These are phyloP conservation scores for Rhytidiadelphus loreus DNA, from an alignment of 225 moss, liverwort and hornwort genomes.

Conservation along the genomic window DNA sequence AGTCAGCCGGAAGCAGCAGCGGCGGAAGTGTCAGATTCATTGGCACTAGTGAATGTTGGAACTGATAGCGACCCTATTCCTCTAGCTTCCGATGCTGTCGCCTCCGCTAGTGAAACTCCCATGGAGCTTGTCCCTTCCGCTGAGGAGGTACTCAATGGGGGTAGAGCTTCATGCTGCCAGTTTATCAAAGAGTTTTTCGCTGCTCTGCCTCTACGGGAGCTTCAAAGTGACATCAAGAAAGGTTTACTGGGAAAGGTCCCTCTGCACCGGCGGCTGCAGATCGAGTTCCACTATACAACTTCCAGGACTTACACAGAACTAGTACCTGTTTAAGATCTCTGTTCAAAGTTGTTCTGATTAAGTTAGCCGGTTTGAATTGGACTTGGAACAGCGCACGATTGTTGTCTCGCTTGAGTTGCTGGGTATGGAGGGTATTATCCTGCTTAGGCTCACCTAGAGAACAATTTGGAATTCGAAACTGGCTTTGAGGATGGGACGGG, in stretches of 20 bases:
- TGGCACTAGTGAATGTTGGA: constrained; percentile 36
- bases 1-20: constrained; percentile 14
- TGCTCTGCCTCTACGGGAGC: constrained; percentile 76
- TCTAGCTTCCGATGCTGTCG: not conserved
- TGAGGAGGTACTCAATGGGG: constrained; percentile 17
- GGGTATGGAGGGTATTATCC: not conserved
- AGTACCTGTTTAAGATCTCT: not conserved
- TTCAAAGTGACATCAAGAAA: constrained; percentile 78
- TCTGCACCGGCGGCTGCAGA: constrained; percentile 78
- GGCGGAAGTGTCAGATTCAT: constrained; percentile 17
- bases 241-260: constrained; percentile 56
- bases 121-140: constrained; percentile 26
- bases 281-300: constrained; percentile 80
- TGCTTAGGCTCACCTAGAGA: not conserved
- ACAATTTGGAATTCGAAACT: not conserved
- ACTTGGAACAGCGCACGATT: not conserved
- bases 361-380: not conserved
- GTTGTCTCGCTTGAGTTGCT: not conserved
- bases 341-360: not conserved
- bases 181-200: constrained; percentile 95
- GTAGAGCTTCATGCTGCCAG: constrained; percentile 64
- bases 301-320: constrained; percentile 28
- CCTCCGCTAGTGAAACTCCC: not conserved
- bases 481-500: not conserved
- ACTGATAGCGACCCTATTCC: not conserved